Base-by-base conservation (phyloP, 2,329 filamentous ascomycete species). In the Aspergillus sp. region DNA sequence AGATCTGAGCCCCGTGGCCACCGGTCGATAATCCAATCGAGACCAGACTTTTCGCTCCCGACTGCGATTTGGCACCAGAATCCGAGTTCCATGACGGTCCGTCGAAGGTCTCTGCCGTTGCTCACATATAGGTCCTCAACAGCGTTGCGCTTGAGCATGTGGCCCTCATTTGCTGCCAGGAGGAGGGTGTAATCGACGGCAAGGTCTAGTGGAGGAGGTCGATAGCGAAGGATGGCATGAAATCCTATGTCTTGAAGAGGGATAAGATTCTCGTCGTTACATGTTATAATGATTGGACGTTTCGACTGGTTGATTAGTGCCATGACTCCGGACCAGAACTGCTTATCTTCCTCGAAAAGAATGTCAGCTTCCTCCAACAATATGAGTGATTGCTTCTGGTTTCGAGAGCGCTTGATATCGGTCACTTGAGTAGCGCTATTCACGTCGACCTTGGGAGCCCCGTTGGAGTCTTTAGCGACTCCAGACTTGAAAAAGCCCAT, bases 11-110 rank as follows among this genome's bases (percentile, higher is more conserved):
- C 90, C 48, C 83, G 84, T 8, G 91, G 90, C 87, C 88, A 94
- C 59, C 89, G 84, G 51, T 89, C 86, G 67, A 90, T 88, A 68
- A 96, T 91, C 94, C 96, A 99, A 68, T 94, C 90, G 48, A 96
- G 84, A 0, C 95, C 94, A 19, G 90, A 90, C 67, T 90, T 90
- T n/a, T 86, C 82, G 72, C 96, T 95, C 5, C 95, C 96, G 8
- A 99, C 87, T 0, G 90, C 92, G 77, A 98, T 92, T 73, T 99
- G 95, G 73, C 96, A 99, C 94, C 94, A 99, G 72, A 96, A 95
- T 72, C 96, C 89, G 27, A 99, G 83, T 62, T 98, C 92, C 58
- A 84, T 88, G 52, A 99, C 86, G 2, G 89, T 88, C 21, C 89
- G 91, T 57, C 95, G 88, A 11, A 99, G 78, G 72, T 99, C 95